phyloP scores from a whole-genome alignment of 257 asterid species.

The Penstemon eatonii region DNA sequence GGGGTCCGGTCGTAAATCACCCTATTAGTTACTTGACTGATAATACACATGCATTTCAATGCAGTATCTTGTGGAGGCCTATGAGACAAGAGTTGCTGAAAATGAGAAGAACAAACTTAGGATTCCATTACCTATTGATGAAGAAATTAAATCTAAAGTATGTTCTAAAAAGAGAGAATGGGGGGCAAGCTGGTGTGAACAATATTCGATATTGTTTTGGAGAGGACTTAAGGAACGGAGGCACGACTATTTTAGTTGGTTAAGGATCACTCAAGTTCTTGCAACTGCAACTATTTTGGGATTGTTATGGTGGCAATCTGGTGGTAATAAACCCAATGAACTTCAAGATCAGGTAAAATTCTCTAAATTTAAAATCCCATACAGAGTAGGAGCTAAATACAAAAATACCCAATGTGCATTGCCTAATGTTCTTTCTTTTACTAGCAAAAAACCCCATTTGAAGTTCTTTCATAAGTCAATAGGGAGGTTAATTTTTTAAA shows the following conservation, averaged over 20 bases:
- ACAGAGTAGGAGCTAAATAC: no score
- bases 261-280: conserved; percentile 86
- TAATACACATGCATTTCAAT: conserved; percentile 20
- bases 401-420: no score
- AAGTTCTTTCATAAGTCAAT: no score
- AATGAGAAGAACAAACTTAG: conserved; percentile 58
- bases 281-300: conserved; percentile 88
- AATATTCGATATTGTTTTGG: conserved; percentile 67
- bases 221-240: conserved; percentile 87
- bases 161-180: conserved; percentile 62
- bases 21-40: background rate
- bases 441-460: no score
- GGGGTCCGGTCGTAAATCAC: no score
- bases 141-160: conserved; percentile 52
- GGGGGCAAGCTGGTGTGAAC: conserved; percentile 95
- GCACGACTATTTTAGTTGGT: conserved; percentile 90
- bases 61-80: conserved; percentile 88
- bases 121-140: conserved; percentile 53
- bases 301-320: conserved; percentile 94
- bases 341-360: conserved; percentile 77
- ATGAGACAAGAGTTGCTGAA: conserved; percentile 73
- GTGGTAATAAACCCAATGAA: conserved; percentile 50
- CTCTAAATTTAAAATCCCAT: background rate
- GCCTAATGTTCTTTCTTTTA: no score
- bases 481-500: no score